Conservation (phyloP, 176 grass and related monocot genomes). For the Eleusine coracana region DNA sequence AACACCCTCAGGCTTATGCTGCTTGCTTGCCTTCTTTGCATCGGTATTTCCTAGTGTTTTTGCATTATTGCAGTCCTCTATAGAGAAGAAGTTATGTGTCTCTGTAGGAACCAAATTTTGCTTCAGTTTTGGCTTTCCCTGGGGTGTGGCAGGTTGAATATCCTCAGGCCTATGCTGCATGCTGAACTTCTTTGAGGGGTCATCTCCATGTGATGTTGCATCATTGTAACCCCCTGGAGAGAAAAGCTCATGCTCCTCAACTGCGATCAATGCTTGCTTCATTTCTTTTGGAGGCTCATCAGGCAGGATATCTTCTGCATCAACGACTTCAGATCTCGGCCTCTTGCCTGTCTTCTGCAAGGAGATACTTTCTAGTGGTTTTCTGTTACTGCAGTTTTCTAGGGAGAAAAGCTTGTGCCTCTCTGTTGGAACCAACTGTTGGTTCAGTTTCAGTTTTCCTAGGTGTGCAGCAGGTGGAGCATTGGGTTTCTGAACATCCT, state of each 20-base stretch:
- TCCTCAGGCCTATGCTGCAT: constrained; percentile 7
- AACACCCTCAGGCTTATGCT: constrained; percentile 5
- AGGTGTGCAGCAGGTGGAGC: background rate
- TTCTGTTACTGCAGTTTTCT: background rate
- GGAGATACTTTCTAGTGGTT: background rate
- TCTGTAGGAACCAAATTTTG: background rate
- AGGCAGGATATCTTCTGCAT: background rate
- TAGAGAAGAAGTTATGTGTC: background rate
- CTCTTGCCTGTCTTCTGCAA: constrained; percentile 29
- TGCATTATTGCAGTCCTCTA: background rate
- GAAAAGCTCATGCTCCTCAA: constrained; percentile 4
- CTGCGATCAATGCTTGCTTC: constrained; percentile 11
- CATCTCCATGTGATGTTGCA: constrained; percentile 10
- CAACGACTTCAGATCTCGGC: constrained; percentile 14
- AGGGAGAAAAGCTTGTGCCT: background rate
- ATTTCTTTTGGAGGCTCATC: constrained; percentile 5
- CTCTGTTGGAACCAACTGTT: background rate
- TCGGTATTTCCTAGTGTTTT: background rate
- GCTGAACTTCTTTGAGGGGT: background rate
- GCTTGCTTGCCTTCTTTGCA: constrained; percentile 1
- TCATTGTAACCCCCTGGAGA: background rate
- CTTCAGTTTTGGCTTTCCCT: background rate
- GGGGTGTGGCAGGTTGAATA: background rate
- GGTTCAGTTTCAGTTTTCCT: too few species aligned
- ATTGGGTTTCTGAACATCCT: constrained; percentile 31